Evolutionary conservation across 2,329 filamentous ascomycete species (phyloP).

Genomic region (Colletotrichum scovillei): DNA sequence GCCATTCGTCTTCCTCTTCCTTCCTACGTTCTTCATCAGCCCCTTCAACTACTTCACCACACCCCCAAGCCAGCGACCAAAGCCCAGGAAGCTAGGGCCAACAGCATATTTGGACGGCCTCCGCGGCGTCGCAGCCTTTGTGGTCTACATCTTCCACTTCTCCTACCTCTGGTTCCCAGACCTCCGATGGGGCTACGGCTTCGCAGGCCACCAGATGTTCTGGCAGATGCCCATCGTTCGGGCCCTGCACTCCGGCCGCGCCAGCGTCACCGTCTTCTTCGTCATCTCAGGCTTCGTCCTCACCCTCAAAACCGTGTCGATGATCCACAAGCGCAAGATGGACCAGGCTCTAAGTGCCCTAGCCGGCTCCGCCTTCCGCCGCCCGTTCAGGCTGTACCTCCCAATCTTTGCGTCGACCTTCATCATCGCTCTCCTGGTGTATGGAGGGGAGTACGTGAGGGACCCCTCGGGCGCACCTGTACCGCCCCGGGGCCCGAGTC

Average conservation of each 20-base stretch:
- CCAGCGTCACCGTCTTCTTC: conserved; percentile 70
- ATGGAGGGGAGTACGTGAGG: neutral
- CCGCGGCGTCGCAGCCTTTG: conserved; percentile 64
- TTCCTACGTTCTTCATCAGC: neutral
- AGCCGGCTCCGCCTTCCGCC: conserved; percentile 62
- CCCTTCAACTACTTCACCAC: neutral
- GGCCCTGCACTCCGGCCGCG: conserved; percentile 64
- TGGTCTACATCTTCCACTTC: conserved; percentile 68
- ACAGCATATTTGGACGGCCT: conserved; percentile 69
- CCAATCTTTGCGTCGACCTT: conserved; percentile 63
- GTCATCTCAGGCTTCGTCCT: conserved; percentile 72
- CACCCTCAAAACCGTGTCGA: conserved; percentile 60
- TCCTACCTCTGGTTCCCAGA: conserved; percentile 25
- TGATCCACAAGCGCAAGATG: conserved; percentile 49
- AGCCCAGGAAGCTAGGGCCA: conserved; percentile 47
- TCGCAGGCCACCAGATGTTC: conserved; percentile 56
- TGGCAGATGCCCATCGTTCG: conserved; percentile 62
- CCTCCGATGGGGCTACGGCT: conserved; percentile 50
- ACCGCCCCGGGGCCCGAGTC: conserved; percentile 14
- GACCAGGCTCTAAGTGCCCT: conserved; percentile 55
- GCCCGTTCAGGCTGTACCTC: conserved; percentile 61
- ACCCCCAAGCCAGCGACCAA: neutral
- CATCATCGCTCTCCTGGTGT: conserved; percentile 48
- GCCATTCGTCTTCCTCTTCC: neutral
- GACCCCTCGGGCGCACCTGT: neutral